Base-by-base conservation (phyloP, 352 stramenopile genomes). In the Globisporangium perplexum region DNA sequence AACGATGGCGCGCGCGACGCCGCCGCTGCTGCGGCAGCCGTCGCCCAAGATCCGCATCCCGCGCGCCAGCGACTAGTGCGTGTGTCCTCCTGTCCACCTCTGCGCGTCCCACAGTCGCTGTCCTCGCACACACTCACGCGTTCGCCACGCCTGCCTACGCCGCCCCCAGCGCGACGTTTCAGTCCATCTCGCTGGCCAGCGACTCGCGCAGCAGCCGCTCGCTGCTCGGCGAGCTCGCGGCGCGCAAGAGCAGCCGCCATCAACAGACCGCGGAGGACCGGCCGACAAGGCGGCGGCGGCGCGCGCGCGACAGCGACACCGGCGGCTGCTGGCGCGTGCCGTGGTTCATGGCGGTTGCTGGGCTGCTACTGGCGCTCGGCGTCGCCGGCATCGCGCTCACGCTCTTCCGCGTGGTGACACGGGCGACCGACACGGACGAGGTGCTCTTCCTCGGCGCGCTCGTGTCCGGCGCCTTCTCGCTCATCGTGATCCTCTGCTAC, bases 401-500 rank as follows among this genome's bases (percentile, higher is more conserved):
- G 14, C 33, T 74, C 20, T 23, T 8, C 22, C 41, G 14, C 41
- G 42, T 30, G 0, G 55, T 28, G 1, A 52, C 66, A 8, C 30
- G 10, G 8, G 30, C 33, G 6, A 51, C 59, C 35, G 59, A 64
- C 26, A 76, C 70, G 0, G 74, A 85, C 45, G 57, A 79, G 61
- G 83, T 86, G 33, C 69, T 95, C 23, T 89, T 90, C 38, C 59
- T 90, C 0, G 85, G 85, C 17, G 77, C 81, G 3, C 60, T 87
- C 36, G 76, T 87, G 22, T 95, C 83, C 1, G 56, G 59, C n/a
- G 57, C 65, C 28, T 93, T 93, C 62, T 93, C 77, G 30, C 47
- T 86, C 22, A 68, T 86, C 17, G 83, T 95, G 36, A 74, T 93
- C 47, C 52, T 87, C 17, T 79, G 77, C 54, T 95, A 90, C 63